These are phyloP conservation scores for Plasmodium vinckei DNA, from an alignment of 169 alveolate species.

Conservation along the genomic window DNA sequence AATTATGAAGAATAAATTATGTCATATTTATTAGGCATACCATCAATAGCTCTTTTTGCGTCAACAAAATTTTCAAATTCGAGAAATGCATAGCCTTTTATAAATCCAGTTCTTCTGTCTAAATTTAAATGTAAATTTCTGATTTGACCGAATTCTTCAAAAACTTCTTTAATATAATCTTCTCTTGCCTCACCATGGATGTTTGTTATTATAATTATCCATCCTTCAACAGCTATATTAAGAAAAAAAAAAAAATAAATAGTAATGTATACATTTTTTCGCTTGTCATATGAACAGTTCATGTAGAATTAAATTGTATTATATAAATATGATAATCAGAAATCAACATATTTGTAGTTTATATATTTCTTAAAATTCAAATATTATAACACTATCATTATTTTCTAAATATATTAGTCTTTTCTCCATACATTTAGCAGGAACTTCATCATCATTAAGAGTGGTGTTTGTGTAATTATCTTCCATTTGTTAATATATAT, in stretches of 20 bases:
- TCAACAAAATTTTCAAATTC: slow-evolving; percentile 87
- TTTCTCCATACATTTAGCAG: slow-evolving; percentile 75
- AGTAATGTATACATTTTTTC: background rate
- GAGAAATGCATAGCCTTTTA: slow-evolving; percentile 93
- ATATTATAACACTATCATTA: background rate
- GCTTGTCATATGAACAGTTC: no score
- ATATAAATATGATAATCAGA: background rate
- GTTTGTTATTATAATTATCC: slow-evolving; percentile 91
- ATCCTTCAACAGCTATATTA: slow-evolving; percentile 91
- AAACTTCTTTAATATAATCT: slow-evolving; percentile 92
- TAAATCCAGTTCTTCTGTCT: slow-evolving; percentile 95
- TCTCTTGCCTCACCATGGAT: slow-evolving; percentile 94
- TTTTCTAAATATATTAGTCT: background rate
- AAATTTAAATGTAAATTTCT: slow-evolving; percentile 93
- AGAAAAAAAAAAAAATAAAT: slow-evolving; percentile 5
- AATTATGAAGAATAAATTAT: background rate
- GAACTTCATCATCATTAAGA: slow-evolving; percentile 68
- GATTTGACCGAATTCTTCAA: slow-evolving; percentile 91
- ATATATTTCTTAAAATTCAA: background rate
- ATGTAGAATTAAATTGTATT: no score
- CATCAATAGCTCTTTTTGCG: slow-evolving; percentile 89
- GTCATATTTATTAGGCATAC: slow-evolving; percentile 61
- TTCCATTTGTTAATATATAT: slow-evolving; percentile 21
- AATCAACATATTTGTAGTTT: background rate
- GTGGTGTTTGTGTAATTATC: slow-evolving; percentile 31